Base-by-base conservation (phyloP, 495 filamentous ascomycete species). In the Bryoglossum gracile region DNA sequence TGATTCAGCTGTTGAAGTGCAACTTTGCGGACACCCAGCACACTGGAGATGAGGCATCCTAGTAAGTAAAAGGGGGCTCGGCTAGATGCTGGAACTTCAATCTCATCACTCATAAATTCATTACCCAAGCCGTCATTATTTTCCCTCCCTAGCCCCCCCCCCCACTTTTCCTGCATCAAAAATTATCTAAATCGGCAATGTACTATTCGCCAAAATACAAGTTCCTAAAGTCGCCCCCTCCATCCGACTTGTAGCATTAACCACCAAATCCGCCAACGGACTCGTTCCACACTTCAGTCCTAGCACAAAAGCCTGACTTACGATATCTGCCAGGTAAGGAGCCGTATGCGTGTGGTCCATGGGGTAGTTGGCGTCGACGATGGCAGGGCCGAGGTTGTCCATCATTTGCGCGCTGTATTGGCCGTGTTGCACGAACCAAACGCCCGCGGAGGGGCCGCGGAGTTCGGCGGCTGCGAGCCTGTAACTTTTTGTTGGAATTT, bases 311-410 rank as follows among this genome's bases (percentile, higher is more conserved):
- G 44, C 58, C 17, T 57, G 60, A 4, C 71, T 68, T 50, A 81
- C 74, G 1, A 74, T 65, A 43, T 70, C 61, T 4, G 78, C 78
- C 18, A 78, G 72, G 32, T 57, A 62, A 0, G 73, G 53, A 42
- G 68, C 74, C 14, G 80, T 81, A 63, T 82, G 80, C 2, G 76
- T 80, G 57, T 83, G 77, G 54, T 82, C 78, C 18, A 68, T 67
- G 0, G 76, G 76, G 50, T 70, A 83, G 40, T 69, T 68, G 0
- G 62, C 58, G 52, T 76, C 68, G 9, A 78, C 73, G 1, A 64
- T 67, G 2, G 57, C 43, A 17, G 43, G 28, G 13, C 63, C 65
- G 24, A 78, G 49, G 14, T 66, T 59, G 57, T 72, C 51, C 62
- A 69, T 80, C 13, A 67, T 71, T 35, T 69, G 64, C 3, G 73